Base-by-base conservation (phyloP, 148 eudicot genomes). In the Silene latifolia region DNA sequence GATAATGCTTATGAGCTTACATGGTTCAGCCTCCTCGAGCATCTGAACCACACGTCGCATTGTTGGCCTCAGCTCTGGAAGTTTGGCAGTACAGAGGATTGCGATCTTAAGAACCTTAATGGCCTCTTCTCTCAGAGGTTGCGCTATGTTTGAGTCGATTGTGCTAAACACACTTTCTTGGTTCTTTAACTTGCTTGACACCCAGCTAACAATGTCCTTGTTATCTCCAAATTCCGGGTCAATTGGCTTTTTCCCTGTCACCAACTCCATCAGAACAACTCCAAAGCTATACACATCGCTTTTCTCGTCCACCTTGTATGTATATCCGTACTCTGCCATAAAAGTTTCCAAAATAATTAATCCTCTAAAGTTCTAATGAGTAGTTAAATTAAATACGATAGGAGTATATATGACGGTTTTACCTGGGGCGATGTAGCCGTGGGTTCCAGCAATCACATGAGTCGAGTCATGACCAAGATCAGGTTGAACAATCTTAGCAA, bases 381-480 rank as follows among this genome's bases (percentile, higher is more conserved):
- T 9, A 11, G 4, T 48, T 9, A 48, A 48, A 48, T 11, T 48
- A 48, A 51, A 51, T 51, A 15, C 4, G 17, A 51, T 3, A 13
- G 11, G 14, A 48, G 3, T 48, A 48, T 48, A 14, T 13, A 11
- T 13, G 56, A 51, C 56, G 17, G 9, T 51, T n/a, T 73, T 84
- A 94, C 98, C 98, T 11, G 98, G 98, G 74, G 98, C 98, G 42
- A 95, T 95, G 53, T 95, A 95, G 18, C 98, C 98, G 12, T 81
- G 89, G 0, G 98, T 95, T 76, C 97, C 98, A 0, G 97, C 92
- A 69, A 95, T 78, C 15, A 92, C 83, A 67, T 87, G 91, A 60
- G 96, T 90, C 0, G 92, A 85, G 46, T 87, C 89, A 35, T 63
- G 75, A 54, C 61, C 83, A 8, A 74, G 25, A 64, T 78, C 76